A percentile compares a stretch with the other conserved stretches of the same genome.
These are phyloP conservation scores for Phytophthora palmivora DNA, from an alignment of 352 stramenopile genomes.

Conservation along the genomic window DNA sequence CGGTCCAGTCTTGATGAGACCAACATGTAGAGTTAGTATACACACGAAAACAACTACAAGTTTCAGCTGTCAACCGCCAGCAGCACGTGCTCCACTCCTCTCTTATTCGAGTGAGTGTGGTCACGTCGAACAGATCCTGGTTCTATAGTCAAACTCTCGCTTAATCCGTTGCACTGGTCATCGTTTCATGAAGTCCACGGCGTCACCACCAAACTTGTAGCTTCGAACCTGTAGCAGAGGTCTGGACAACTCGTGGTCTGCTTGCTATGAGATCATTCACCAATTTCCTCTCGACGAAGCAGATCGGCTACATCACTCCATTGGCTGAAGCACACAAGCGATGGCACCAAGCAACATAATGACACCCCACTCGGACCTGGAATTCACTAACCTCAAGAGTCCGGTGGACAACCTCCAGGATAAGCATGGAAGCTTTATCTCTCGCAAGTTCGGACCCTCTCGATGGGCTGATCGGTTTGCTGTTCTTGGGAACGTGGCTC, in stretches of 20 bases:
- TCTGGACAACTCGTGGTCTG: neutral
- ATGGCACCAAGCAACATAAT: slow-evolving; percentile 24
- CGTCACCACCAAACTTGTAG: too few species aligned
- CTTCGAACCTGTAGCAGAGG: too few species aligned
- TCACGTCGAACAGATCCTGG: too few species aligned
- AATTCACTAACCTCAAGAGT: slow-evolving; percentile 29
- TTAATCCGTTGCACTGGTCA: slow-evolving; percentile 6
- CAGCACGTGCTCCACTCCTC: slow-evolving; percentile 8
- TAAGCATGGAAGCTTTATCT: slow-evolving; percentile 8
- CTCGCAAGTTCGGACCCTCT: slow-evolving; percentile 5
- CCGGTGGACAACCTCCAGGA: slow-evolving; percentile 21
- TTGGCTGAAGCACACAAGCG: neutral
- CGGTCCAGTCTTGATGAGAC: neutral
- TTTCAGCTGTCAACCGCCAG: slow-evolving; percentile 27
- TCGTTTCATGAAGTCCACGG: neutral
- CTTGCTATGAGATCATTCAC: slow-evolving; percentile 15
- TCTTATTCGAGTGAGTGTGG: too few species aligned
- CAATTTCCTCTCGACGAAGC: slow-evolving; percentile 22
- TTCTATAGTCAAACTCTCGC: neutral
- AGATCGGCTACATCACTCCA: neutral
- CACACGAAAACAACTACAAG: neutral
- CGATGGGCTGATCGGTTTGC: neutral
- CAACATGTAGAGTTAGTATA: neutral
- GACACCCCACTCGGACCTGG: slow-evolving; percentile 20
- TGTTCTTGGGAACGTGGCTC: slow-evolving; percentile 28